Percentiles rank a stretch among this genome's conserved stretches.
Conservation (phyloP, 192 early-diverging fungal species). For the Rhizophagus sp. region DNA sequence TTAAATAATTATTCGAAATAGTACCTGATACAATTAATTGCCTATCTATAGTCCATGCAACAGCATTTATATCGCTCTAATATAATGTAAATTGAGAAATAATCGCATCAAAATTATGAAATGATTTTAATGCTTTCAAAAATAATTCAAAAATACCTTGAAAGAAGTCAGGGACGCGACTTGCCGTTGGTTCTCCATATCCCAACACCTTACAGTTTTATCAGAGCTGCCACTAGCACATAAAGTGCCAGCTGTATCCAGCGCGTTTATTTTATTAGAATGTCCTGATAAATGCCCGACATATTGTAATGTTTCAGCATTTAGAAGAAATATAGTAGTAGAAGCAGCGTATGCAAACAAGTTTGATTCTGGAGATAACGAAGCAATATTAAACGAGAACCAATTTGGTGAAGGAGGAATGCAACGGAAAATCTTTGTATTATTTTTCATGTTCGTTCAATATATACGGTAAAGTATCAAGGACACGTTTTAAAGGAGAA, state of each 20-base stretch:
- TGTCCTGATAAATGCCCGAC: conserved; percentile 15
- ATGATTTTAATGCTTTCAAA: background rate
- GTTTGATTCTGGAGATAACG: conserved; percentile 1
- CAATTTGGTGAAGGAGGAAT: conserved; percentile 30
- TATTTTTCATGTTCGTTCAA: background rate
- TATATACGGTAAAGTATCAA: too few relatives aligned
- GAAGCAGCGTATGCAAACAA: conserved; percentile 15
- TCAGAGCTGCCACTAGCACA: conserved; percentile 19
- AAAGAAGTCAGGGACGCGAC: background rate
- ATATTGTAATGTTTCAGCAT: conserved; percentile 20
- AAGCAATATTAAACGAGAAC: conserved; percentile 14
- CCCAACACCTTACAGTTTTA: conserved; percentile 25
- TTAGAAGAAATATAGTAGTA: conserved; percentile 12
- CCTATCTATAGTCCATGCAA: conserved; percentile 12
- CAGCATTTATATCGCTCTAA: background rate
- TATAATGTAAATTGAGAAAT: background rate
- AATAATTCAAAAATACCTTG: conserved; percentile 12
- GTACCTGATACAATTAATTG: background rate
- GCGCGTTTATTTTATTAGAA: conserved; percentile 8
- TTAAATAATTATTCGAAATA: background rate
- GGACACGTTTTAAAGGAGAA: too few relatives aligned
- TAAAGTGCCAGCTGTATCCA: background rate
- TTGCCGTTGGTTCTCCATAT: conserved; percentile 7
- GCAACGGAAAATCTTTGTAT: background rate
- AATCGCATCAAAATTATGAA: background rate